Percentiles rank a stretch among this genome's conserved stretches.
Conservation (phyloP, 495 filamentous ascomycete genomes). For the Aspergillus asperescens region DNA sequence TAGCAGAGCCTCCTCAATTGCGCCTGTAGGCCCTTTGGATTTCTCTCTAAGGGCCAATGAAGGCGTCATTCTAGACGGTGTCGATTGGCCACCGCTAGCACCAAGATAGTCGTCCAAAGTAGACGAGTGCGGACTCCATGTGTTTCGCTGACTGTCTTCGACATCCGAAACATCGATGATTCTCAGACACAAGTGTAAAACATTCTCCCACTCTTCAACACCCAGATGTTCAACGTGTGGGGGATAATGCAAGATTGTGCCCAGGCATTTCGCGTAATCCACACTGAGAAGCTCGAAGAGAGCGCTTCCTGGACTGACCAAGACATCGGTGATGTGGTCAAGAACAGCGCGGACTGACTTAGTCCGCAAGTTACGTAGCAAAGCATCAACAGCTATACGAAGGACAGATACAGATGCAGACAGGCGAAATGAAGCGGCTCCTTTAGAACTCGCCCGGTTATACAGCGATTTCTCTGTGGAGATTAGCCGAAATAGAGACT, state of each 20-base stretch:
- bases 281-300: constrained; percentile 66
- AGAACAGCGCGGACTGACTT: constrained; percentile 74
- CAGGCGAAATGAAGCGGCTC: constrained; percentile 51
- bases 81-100: constrained; percentile 25
- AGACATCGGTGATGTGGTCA: constrained; percentile 73
- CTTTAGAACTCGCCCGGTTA: constrained; percentile 47
- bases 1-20: constrained; percentile 53
- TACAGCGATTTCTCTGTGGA: constrained; percentile 61
- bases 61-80: constrained; percentile 32
- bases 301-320: constrained; percentile 54
- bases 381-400: constrained; percentile 62
- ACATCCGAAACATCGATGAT: constrained; percentile 20
- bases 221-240: constrained; percentile 75
- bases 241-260: constrained; percentile 60
- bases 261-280: constrained; percentile 73
- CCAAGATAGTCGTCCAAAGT: constrained; percentile 25
- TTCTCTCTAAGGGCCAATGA: constrained; percentile 24
- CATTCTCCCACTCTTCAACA: constrained; percentile 59
- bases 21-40: constrained; percentile 27
- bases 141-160: constrained; percentile 27
- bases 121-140: constrained; percentile 25
- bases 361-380: constrained; percentile 58
- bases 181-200: constrained; percentile 59
- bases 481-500: constrained; percentile 68
- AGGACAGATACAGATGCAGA: constrained; percentile 66